Conservation (phyloP, 108 stramenopile genomes). For the Aurantiochytrium sp. region DNA sequence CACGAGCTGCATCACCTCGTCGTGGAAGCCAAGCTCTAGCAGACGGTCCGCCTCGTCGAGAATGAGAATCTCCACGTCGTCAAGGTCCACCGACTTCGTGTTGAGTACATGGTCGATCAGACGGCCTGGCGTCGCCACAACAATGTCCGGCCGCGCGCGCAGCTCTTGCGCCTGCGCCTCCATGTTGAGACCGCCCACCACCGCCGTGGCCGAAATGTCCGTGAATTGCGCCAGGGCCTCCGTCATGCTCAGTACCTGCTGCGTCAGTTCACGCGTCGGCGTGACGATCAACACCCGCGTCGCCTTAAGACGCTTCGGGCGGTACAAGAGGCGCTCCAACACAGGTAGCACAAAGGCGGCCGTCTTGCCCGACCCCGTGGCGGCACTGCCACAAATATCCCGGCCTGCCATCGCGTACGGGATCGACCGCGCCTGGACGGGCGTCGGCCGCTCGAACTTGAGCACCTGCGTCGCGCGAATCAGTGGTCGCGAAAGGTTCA, state of each 20-base stretch:
- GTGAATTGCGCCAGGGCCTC: slow-evolving; percentile 77
- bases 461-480: slow-evolving; percentile 85
- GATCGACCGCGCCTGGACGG: slow-evolving; percentile 82
- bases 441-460: slow-evolving; percentile 88
- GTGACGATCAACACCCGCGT: slow-evolving; percentile 77
- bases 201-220: slow-evolving; percentile 67
- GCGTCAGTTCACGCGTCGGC: slow-evolving; percentile 91
- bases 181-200: slow-evolving; percentile 86
- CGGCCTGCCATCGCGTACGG: slow-evolving; percentile 84
- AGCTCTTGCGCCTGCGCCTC: slow-evolving; percentile 86
- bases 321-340: slow-evolving; percentile 82
- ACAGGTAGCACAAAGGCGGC: slow-evolving; percentile 93
- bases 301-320: slow-evolving; percentile 67
- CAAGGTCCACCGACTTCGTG: slow-evolving; percentile 75
- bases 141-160: slow-evolving; percentile 80
- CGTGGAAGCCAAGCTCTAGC: slow-evolving; percentile 88
- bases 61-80: slow-evolving; percentile 76
- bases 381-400: slow-evolving; percentile 87
- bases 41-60: slow-evolving; percentile 89
- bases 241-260: slow-evolving; percentile 85
- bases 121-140: slow-evolving; percentile 93
- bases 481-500: slow-evolving; percentile 84
- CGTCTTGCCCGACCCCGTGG: slow-evolving; percentile 69
- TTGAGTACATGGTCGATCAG: slow-evolving; percentile 89
- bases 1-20: slow-evolving; percentile 86